Base-by-base conservation (phyloP, 371 early-diverging fungal species). In the Actinomucor elegans region DNA sequence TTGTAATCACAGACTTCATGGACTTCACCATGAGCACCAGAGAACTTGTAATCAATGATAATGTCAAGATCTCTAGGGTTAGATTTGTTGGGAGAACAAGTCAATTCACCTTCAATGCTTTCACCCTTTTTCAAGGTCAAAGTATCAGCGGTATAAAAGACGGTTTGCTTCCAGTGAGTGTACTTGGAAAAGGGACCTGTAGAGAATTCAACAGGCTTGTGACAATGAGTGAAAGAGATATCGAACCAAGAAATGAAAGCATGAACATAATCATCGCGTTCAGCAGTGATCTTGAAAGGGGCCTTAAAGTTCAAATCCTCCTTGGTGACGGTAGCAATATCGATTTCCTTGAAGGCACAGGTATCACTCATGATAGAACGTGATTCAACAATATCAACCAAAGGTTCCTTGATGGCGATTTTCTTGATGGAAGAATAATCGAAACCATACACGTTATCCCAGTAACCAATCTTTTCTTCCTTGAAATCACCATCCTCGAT, bases 121-220 rank as follows among this genome's bases (percentile, higher is more conserved):
- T 97, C 97, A 33, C 91, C 95, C 55, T 79, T 65, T 67, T 83
- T 80, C 62, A 87, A 71, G 15, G 83, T 81, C 64, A 91, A 64
- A n/a, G 84, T 73, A 21, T 91, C 87, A 23, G 71, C 73, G 5
- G 87, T 85, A 71, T 94, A 94, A 60, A 98, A 96, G 24, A 95
- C 87, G 18, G 97, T 96, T 73, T 98, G 98, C 81, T 97, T 97
- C 99, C 99, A 99, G 73, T 99, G 99, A 33, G 99, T 99, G 65
- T 92, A 91, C 73, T 88, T 85, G 37, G 89, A 80, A 48, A 82
- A 77, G 5, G 97, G 95, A 3, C 92, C 88, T 8, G 99, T 99
- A 53, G 92, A 91, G 71, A 99, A 96, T 54, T 71, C 66, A 52
- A 96, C 83, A 24, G 91, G 91, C 79, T 87, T 91, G 73, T 87